Evolutionary conservation across 768 basidiomycete species (phyloP).

Genomic region (Gymnopilus junonius): DNA sequence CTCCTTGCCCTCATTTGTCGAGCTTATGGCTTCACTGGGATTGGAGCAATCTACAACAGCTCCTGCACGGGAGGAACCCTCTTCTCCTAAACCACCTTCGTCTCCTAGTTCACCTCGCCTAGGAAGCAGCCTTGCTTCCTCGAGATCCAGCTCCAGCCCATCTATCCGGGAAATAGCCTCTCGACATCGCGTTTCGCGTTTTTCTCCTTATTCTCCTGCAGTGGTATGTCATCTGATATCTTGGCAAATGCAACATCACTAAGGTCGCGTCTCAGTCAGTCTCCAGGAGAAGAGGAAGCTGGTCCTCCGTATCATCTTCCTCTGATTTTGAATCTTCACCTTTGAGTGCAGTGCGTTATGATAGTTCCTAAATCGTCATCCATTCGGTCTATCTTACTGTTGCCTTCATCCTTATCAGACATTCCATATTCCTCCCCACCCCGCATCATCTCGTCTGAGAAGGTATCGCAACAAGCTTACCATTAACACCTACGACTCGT

Average conservation of each 20-base stretch:
- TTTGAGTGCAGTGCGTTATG: conserved; percentile 29
- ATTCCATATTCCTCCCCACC: conserved; percentile 39
- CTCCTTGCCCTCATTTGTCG: conserved; percentile 83
- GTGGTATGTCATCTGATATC: conserved; percentile 34
- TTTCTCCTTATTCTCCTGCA: conserved; percentile 52
- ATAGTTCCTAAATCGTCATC: background rate
- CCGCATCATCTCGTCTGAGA: conserved; percentile 48
- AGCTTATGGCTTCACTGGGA: conserved; percentile 85
- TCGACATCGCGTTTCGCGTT: conserved; percentile 45
- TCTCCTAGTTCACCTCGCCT: conserved; percentile 47
- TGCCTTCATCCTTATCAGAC: conserved; percentile 28
- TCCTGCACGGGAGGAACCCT: conserved; percentile 37
- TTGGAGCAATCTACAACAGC: conserved; percentile 54
- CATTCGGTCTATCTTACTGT: conserved; percentile 9
- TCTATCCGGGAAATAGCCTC: conserved; percentile 45
- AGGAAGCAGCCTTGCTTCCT: conserved; percentile 32
- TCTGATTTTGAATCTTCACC: conserved; percentile 44
- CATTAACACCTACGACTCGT: conserved; percentile 52
- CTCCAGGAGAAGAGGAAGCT: conserved; percentile 47
- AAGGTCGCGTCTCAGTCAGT: conserved; percentile 35
- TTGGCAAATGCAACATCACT: background rate
- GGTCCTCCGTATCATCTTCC: conserved; percentile 48
- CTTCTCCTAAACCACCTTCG: conserved; percentile 49
- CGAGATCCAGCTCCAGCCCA: conserved; percentile 49
- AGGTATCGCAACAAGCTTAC: conserved; percentile 50